These are phyloP conservation scores for Sinapis alba DNA, from an alignment of 441 rosid genomes.

Conservation along the genomic window DNA sequence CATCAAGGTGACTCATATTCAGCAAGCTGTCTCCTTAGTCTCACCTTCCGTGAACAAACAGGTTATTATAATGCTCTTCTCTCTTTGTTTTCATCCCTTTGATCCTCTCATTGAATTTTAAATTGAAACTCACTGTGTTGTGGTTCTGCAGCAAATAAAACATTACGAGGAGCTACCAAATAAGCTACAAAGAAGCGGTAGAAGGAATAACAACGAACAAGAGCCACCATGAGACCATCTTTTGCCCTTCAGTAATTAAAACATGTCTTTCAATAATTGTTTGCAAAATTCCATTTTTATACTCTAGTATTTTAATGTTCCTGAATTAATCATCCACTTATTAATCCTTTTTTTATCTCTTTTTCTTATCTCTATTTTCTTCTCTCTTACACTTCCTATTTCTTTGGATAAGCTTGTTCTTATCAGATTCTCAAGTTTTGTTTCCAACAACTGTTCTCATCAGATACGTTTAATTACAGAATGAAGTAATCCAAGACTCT, in stretches of 20 bases:
- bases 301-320: no score
- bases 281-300: background rate
- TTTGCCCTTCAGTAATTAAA: constrained; percentile 18
- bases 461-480: no score
- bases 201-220: constrained; percentile 23
- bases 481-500: no score
- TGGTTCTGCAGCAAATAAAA: constrained; percentile 53
- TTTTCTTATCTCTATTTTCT: no score
- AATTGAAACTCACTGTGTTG: constrained; percentile 9
- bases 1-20: constrained; percentile 62
- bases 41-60: constrained; percentile 67
- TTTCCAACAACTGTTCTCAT: no score
- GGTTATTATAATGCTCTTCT: constrained; percentile 46
- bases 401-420: no score
- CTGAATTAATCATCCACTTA: no score
- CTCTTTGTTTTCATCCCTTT: constrained; percentile 6
- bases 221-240: constrained; percentile 23
- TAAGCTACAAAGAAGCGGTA: constrained; percentile 47
- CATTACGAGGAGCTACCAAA: constrained; percentile 52
- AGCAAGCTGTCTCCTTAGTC: constrained; percentile 56
- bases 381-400: no score
- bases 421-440: no score
- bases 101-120: background rate
- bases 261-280: background rate
- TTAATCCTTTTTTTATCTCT: no score